Conservation (phyloP, 2,329 filamentous ascomycete species). For the Microcera coccophila region DNA sequence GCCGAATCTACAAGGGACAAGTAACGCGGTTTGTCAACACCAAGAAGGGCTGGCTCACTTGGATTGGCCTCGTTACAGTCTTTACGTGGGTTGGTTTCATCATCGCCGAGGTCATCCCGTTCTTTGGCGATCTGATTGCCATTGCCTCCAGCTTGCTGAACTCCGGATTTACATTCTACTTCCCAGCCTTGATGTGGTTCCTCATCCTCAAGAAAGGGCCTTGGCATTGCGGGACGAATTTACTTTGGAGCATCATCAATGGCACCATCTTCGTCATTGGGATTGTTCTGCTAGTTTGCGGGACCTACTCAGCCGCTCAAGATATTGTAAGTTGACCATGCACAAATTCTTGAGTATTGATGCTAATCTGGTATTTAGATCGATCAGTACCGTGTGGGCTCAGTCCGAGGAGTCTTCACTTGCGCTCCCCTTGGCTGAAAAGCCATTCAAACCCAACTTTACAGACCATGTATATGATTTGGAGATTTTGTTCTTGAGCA, state of each 20-base stretch:
- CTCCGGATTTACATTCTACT: conserved; percentile 38
- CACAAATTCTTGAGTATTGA: background rate
- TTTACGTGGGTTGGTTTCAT: conserved; percentile 46
- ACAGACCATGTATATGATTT: too few relatives aligned
- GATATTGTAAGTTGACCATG: conserved; percentile 4
- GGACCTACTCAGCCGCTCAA: conserved; percentile 1
- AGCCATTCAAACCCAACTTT: too few relatives aligned
- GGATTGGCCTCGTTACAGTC: conserved; percentile 53
- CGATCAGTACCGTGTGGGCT: background rate
- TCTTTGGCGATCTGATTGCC: conserved; percentile 62
- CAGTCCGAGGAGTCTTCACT: background rate
- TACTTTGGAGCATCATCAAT: conserved; percentile 11
- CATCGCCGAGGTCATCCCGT: conserved; percentile 64
- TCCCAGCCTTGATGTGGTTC: conserved; percentile 39
- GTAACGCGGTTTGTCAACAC: conserved; percentile 24
- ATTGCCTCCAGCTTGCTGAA: conserved; percentile 46
- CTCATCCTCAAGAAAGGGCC: conserved; percentile 30
- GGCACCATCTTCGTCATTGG: conserved; percentile 16
- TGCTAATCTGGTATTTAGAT: background rate
- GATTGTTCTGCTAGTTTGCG: conserved; percentile 2
- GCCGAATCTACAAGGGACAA: conserved; percentile 20
- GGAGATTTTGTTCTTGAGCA: too few relatives aligned
- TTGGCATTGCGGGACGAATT: conserved; percentile 16
- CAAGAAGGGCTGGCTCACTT: conserved; percentile 39
- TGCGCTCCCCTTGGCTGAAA: background rate